phyloP scores from a whole-genome alignment of 257 asterid species.

The Hygrophila difformis region DNA sequence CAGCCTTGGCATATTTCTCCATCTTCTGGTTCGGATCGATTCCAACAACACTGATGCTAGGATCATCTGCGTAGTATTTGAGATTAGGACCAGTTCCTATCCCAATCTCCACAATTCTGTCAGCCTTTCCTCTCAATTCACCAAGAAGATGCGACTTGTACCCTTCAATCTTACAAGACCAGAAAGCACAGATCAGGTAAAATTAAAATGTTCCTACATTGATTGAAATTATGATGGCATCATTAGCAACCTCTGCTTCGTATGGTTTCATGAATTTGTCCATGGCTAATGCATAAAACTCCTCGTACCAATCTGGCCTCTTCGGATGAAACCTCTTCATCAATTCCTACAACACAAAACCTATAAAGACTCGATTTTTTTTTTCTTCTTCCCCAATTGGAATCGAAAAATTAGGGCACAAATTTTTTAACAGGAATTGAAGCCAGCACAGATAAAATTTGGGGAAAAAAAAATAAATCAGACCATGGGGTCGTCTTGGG shows the following conservation, averaged over 20 bases:
- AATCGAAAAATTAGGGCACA: too few species aligned
- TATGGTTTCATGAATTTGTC: slow-evolving; percentile 49
- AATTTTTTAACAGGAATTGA: too few species aligned
- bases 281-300: slow-evolving; percentile 60
- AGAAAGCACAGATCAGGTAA: too few species aligned
- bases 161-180: slow-evolving; percentile 61
- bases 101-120: slow-evolving; percentile 67
- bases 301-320: slow-evolving; percentile 94
- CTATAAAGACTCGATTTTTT: too few species aligned
- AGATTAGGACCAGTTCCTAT: slow-evolving; percentile 89
- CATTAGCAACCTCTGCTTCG: slow-evolving; percentile 58
- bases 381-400: too few species aligned
- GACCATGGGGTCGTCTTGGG: slow-evolving; percentile 45
- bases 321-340: slow-evolving; percentile 69
- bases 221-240: neutral
- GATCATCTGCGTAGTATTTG: slow-evolving; percentile 54
- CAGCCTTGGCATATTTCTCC: slow-evolving; percentile 70
- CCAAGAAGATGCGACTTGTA: slow-evolving; percentile 61
- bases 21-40: slow-evolving; percentile 77
- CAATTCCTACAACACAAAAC: neutral
- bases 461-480: slow-evolving; percentile 9
- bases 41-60: slow-evolving; percentile 46
- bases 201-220: slow-evolving; percentile 3
- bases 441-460: too few species aligned
- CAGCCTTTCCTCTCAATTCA: slow-evolving; percentile 52